Conservation (phyloP, 2,329 filamentous ascomycete species). For the Aureobasidium subglaciale region DNA sequence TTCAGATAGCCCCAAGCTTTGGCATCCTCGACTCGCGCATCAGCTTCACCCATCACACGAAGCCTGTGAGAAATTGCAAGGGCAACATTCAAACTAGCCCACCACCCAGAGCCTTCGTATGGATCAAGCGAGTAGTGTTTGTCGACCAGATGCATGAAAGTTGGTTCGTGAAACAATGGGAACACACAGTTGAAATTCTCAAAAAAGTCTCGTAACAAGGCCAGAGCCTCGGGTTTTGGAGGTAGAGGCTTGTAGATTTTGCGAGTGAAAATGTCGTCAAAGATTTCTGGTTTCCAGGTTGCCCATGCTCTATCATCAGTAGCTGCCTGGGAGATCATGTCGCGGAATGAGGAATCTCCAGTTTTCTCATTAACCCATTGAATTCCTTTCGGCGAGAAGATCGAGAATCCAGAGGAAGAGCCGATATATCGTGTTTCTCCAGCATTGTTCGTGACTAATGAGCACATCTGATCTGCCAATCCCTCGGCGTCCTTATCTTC, state of each 20-base stretch:
- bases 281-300: constrained; percentile 97
- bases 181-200: constrained; percentile 99
- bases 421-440: constrained; percentile 96
- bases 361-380: constrained; percentile 98
- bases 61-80: constrained; percentile 89
- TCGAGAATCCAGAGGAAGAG: constrained; percentile 95
- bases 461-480: constrained; percentile 98
- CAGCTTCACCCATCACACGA: constrained; percentile 90
- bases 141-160: constrained; percentile 96
- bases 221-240: constrained; percentile 77
- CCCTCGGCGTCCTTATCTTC: constrained; percentile 63
- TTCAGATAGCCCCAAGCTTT: constrained; percentile 95
- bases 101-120: constrained; percentile 95
- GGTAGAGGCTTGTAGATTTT: constrained; percentile 78
- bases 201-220: constrained; percentile 87
- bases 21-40: constrained; percentile 82
- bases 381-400: constrained; percentile 96
- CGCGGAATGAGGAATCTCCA: constrained; percentile 88
- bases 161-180: constrained; percentile 92
- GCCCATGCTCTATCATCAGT: constrained; percentile 93
- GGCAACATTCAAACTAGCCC: constrained; percentile 91
- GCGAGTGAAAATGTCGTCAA: constrained; percentile 82
- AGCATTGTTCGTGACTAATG: constrained; percentile 85
- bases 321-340: constrained; percentile 83
- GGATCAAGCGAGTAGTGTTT: constrained; percentile 88